Conservation (phyloP, 345 rosid species). For the Carallia pectinifolia region DNA sequence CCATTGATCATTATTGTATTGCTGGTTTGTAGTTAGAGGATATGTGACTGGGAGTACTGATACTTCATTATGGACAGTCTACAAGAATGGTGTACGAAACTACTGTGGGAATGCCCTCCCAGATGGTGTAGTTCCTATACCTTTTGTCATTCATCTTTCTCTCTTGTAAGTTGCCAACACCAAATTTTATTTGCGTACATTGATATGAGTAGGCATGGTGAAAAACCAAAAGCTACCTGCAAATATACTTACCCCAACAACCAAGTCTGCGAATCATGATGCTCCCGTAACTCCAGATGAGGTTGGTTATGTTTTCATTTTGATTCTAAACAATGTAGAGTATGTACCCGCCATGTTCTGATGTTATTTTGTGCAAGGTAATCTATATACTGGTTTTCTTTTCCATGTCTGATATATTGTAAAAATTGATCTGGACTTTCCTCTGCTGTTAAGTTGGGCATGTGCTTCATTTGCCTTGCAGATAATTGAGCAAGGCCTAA, state of each 20-base stretch:
- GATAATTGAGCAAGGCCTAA: constrained; percentile 74
- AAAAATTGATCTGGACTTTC: background rate
- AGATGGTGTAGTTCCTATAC: constrained; percentile 50
- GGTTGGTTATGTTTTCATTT: constrained; percentile 30
- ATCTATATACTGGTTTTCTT: background rate
- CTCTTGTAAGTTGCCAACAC: background rate
- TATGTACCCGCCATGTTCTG: no score
- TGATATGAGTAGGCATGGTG: constrained; percentile 45
- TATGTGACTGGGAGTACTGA: constrained; percentile 94
- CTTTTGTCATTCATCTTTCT: background rate
- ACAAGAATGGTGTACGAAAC: constrained; percentile 67
- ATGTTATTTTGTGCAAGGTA: no score
- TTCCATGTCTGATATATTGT: background rate
- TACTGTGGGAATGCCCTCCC: constrained; percentile 85
- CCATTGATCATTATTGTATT: constrained; percentile 10
- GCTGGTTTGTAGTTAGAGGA: constrained; percentile 65
- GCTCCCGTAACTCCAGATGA: constrained; percentile 70
- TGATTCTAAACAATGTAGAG: no score
- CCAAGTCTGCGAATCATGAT: constrained; percentile 85
- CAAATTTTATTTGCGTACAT: background rate
- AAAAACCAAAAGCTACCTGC: constrained; percentile 70
- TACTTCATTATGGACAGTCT: constrained; percentile 95
- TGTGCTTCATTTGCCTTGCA: constrained; percentile 34
- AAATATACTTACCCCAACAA: constrained; percentile 83
- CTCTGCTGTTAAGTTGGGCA: background rate